phyloP scores from a whole-genome alignment of 2,329 filamentous ascomycete species.

The Penicillium oxalicum region DNA sequence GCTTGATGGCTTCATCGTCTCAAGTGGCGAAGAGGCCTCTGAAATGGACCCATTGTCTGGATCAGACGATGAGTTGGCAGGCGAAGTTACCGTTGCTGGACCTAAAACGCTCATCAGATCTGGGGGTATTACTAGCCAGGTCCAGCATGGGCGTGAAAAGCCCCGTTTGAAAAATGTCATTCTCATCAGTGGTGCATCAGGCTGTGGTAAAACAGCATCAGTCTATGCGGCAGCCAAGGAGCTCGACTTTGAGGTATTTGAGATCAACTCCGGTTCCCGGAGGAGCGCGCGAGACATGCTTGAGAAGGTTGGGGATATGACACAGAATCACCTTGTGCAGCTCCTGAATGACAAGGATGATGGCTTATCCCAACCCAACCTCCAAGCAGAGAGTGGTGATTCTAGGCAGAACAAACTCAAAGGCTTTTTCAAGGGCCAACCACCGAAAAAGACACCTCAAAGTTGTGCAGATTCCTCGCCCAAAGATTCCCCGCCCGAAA shows the following conservation, averaged over 20 bases:
- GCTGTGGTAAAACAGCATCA: slow-evolving; percentile 87
- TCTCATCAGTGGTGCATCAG: slow-evolving; percentile 81
- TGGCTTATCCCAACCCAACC: slow-evolving; percentile 12
- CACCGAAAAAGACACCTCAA: slow-evolving; percentile 18
- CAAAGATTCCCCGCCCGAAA: slow-evolving; percentile 17
- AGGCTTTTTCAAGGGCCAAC: slow-evolving; percentile 67
- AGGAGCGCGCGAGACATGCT: slow-evolving; percentile 84
- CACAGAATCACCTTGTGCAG: slow-evolving; percentile 83
- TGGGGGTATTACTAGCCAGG: slow-evolving; percentile 33
- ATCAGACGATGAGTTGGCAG: slow-evolving; percentile 47
- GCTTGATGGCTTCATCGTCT: slow-evolving; percentile 72
- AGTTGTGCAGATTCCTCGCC: slow-evolving; percentile 11
- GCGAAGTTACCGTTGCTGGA: slow-evolving; percentile 31
- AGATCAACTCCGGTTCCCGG: slow-evolving; percentile 79
- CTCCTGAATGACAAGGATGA: slow-evolving; percentile 33
- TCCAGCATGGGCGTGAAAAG: slow-evolving; percentile 38
- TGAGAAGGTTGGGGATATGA: slow-evolving; percentile 94
- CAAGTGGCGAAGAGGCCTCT: slow-evolving; percentile 67
- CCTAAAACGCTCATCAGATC: slow-evolving; percentile 40
- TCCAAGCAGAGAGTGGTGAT: slow-evolving; percentile 52
- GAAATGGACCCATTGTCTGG: slow-evolving; percentile 65
- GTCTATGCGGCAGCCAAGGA: slow-evolving; percentile 90
- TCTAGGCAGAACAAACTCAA: slow-evolving; percentile 74
- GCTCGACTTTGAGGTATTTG: slow-evolving; percentile 87
- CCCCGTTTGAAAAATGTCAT: slow-evolving; percentile 63